Conservation (phyloP, 176 grass and related monocot genomes). For the Hyparrhenia diplandra region DNA sequence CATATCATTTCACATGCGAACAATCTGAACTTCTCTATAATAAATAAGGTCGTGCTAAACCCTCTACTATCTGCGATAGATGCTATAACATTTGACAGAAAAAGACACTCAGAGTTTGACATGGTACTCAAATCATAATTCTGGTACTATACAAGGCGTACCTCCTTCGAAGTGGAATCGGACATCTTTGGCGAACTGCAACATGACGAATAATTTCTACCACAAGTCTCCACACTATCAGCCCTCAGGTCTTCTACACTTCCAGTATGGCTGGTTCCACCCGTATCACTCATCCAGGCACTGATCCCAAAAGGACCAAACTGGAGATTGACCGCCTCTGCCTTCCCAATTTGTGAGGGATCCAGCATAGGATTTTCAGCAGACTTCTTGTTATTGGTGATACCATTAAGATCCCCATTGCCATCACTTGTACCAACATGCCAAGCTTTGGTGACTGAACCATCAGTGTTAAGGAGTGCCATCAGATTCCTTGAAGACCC, state of each 20-base stretch:
- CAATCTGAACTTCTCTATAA: background rate
- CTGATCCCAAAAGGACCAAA: constrained; percentile 93
- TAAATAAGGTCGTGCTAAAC: background rate
- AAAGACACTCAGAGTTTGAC: background rate
- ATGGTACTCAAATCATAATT: background rate
- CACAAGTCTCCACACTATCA: constrained; percentile 41
- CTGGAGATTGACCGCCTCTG: constrained; percentile 76
- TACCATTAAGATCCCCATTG: constrained; percentile 17
- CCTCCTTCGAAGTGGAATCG: constrained; percentile 84
- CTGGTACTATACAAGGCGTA: constrained; percentile 10
- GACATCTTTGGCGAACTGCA: constrained; percentile 80
- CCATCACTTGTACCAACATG: constrained; percentile 41
- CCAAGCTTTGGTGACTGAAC: constrained; percentile 90
- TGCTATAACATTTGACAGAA: background rate
- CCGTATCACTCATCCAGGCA: constrained; percentile 62
- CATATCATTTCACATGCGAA: background rate
- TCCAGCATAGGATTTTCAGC: constrained; percentile 44
- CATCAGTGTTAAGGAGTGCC: constrained; percentile 87
- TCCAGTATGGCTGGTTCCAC: constrained; percentile 74
- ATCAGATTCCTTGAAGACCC: constrained; percentile 82
- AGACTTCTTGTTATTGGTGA: constrained; percentile 24
- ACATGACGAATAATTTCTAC: constrained; percentile 54
- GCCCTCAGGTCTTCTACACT: constrained; percentile 63
- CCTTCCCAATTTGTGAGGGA: constrained; percentile 58
- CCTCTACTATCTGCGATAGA: background rate